These are phyloP conservation scores for Suillus subluteus DNA, from an alignment of 768 basidiomycete genomes.

Conservation along the genomic window DNA sequence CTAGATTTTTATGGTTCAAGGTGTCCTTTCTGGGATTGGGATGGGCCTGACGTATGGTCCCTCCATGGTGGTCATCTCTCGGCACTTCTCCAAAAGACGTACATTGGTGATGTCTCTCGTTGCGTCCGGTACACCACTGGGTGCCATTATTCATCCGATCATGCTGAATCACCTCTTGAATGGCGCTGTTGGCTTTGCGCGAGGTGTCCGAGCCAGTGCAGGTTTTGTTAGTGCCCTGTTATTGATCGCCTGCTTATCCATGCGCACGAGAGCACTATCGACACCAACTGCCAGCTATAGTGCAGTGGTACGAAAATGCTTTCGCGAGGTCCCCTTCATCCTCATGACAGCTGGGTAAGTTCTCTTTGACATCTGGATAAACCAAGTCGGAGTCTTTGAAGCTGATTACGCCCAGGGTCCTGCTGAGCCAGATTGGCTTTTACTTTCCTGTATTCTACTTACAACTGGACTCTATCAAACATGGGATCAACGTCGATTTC, in stretches of 20 bases:
- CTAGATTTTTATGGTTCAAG: slow-evolving; percentile 48
- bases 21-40: slow-evolving; percentile 43
- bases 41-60: slow-evolving; percentile 50
- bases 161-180: slow-evolving; percentile 55
- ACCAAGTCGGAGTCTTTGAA: slow-evolving; percentile 3
- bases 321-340: slow-evolving; percentile 28
- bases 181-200: slow-evolving; percentile 47
- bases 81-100: slow-evolving; percentile 46
- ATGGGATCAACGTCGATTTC: slow-evolving; percentile 46
- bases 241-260: slow-evolving; percentile 40
- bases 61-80: slow-evolving; percentile 44
- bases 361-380: background rate
- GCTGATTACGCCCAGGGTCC: slow-evolving; percentile 18
- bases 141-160: slow-evolving; percentile 60
- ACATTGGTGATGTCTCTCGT: slow-evolving; percentile 49
- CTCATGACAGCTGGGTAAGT: slow-evolving; percentile 28
- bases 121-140: slow-evolving; percentile 52
- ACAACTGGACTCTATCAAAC: slow-evolving; percentile 56
- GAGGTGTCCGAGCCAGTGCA: slow-evolving; percentile 43
- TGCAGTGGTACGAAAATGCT: slow-evolving; percentile 26
- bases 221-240: slow-evolving; percentile 40
- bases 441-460: slow-evolving; percentile 62
- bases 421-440: slow-evolving; percentile 37
- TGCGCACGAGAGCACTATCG: slow-evolving; percentile 38
- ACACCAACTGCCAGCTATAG: slow-evolving; percentile 15